These are phyloP conservation scores for Ceriops tagal DNA, from an alignment of 345 rosid genomes.

Conservation along the genomic window DNA sequence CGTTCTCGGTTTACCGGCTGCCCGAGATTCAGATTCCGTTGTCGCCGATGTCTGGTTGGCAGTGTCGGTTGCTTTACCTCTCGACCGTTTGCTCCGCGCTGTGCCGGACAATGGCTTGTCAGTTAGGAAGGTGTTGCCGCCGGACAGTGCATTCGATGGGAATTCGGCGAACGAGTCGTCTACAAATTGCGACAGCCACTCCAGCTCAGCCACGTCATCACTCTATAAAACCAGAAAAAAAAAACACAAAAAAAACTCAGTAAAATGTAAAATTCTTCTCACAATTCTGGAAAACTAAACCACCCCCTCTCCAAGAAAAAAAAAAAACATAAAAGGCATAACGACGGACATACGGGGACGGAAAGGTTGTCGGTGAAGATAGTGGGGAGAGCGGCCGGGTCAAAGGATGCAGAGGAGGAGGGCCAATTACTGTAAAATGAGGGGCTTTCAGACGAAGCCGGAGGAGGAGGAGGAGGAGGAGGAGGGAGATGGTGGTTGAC, in stretches of 20 bases:
- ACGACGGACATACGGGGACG: constrained; percentile 44
- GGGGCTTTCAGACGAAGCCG: constrained; percentile 12
- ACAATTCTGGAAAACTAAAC: background rate
- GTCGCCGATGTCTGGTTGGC: constrained; percentile 31
- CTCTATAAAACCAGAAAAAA: constrained; percentile 31
- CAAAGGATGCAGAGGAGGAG: constrained; percentile 23
- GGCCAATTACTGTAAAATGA: background rate
- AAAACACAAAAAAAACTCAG: background rate
- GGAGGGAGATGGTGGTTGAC: constrained; percentile 27
- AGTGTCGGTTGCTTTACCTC: constrained; percentile 21
- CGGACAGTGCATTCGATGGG: constrained; percentile 43
- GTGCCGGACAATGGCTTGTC: constrained; percentile 37
- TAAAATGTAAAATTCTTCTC: too few relatives aligned
- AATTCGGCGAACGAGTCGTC: constrained; percentile 66
- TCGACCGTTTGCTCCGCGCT: constrained; percentile 55
- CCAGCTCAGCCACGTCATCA: constrained; percentile 82
- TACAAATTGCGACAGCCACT: constrained; percentile 76
- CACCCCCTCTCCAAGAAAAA: background rate
- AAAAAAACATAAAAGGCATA: background rate
- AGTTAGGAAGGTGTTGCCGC: constrained; percentile 26
- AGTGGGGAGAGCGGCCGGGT: constrained; percentile 28
- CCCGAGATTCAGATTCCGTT: constrained; percentile 19
- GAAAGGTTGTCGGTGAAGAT: constrained; percentile 62
- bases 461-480: constrained; percentile 11
- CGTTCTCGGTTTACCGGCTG: constrained; percentile 25